Conservation (phyloP, 768 basidiomycete genomes). For the Rhodosporidiobolus odoratus region DNA sequence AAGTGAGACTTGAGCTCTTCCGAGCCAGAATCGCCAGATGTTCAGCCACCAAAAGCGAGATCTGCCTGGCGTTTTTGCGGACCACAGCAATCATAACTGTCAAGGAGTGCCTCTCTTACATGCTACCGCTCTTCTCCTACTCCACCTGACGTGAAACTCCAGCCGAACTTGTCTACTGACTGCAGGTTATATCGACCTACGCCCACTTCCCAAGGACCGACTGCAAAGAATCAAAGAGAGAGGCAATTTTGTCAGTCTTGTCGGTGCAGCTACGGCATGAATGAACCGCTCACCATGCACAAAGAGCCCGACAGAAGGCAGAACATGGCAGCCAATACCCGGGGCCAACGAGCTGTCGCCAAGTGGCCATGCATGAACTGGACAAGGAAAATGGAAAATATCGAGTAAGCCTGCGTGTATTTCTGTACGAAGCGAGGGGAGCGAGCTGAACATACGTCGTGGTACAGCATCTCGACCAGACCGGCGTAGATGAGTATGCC, state of each 20-base stretch:
- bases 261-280: too few species aligned
- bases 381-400: background rate
- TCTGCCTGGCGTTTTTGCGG: too few species aligned
- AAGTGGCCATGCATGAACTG: slow-evolving; percentile 38
- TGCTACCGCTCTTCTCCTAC: too few species aligned
- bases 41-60: too few species aligned
- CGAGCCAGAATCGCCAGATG: too few species aligned
- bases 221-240: background rate
- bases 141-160: too few species aligned
- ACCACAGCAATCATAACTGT: too few species aligned
- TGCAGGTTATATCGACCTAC: background rate
- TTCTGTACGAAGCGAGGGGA: too few species aligned
- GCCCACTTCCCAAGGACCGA: slow-evolving; percentile 34
- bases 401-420: background rate
- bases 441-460: slow-evolving; percentile 21
- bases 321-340: slow-evolving; percentile 11
- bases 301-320: slow-evolving; percentile 28
- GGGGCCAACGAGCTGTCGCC: background rate
- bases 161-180: too few species aligned
- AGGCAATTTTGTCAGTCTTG: background rate
- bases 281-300: slow-evolving; percentile 19
- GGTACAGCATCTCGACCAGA: slow-evolving; percentile 31
- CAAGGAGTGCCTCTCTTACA: too few species aligned
- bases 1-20: too few species aligned
- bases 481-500: slow-evolving; percentile 44